Conservation (phyloP, 2,329 filamentous ascomycete species). For the Colletotrichum lini region DNA sequence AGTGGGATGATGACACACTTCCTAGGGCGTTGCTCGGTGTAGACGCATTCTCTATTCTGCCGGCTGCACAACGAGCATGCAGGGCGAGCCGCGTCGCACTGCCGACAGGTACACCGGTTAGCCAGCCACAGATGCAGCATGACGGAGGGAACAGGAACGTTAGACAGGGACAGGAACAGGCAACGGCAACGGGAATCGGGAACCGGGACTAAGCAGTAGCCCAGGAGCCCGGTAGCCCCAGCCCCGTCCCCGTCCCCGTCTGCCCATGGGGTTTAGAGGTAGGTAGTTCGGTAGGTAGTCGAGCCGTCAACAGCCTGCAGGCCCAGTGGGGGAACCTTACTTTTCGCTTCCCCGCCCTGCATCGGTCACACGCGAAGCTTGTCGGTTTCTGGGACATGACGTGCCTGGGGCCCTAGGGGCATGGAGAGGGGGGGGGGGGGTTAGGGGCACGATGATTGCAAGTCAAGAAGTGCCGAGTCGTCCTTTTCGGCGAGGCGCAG, state of each 20-base stretch:
- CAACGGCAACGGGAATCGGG: no score
- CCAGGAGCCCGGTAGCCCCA: neutral
- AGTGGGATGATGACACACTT: conserved; percentile 15
- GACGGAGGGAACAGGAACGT: no score
- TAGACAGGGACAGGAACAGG: no score
- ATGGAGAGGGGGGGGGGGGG: no score
- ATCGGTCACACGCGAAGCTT: conserved; percentile 39
- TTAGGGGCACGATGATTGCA: no score
- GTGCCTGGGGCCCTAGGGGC: neutral
- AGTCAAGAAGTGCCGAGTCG: no score
- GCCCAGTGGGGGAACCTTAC: conserved; percentile 5
- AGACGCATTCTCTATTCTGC: conserved; percentile 41
- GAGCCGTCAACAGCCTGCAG: no score
- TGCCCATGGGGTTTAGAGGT: conserved; percentile 5
- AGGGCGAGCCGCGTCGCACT: conserved; percentile 43
- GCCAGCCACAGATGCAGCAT: neutral
- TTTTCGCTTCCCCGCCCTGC: conserved; percentile 39
- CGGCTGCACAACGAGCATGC: conserved; percentile 41
- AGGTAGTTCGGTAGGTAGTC: neutral
- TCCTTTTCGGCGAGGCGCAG: neutral
- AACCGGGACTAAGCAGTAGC: conserved; percentile 2
- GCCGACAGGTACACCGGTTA: conserved; percentile 16
- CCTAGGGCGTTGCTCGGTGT: conserved; percentile 34
- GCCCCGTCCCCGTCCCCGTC: no score
- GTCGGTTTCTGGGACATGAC: conserved; percentile 37